A percentile compares a stretch with the other conserved stretches of the same genome.
Conservation (phyloP, 805 yeast species). For the Zygoascus biomembranicola region DNA sequence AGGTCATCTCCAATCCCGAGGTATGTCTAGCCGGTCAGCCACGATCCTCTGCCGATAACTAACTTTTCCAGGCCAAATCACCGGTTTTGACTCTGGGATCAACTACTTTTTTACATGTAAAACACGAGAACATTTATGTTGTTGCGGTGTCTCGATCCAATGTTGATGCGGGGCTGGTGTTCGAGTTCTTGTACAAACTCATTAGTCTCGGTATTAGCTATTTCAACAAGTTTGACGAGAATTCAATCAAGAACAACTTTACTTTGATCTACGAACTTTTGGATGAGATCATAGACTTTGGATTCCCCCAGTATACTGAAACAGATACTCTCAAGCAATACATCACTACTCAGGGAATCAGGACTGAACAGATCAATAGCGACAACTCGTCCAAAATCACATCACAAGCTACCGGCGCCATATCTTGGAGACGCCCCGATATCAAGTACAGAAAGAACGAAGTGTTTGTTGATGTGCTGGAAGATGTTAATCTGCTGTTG, state of each 20-base stretch:
- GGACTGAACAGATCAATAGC: constrained; percentile 6
- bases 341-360: constrained; percentile 28
- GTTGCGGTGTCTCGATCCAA: constrained; percentile 88
- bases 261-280: constrained; percentile 63
- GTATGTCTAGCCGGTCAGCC: constrained; percentile 17
- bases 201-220: constrained; percentile 43
- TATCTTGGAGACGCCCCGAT: constrained; percentile 65
- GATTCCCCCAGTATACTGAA: constrained; percentile 67
- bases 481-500: constrained; percentile 63
- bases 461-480: constrained; percentile 66
- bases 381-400: constrained; percentile 23
- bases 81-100: constrained; percentile 84
- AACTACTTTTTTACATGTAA: constrained; percentile 78
- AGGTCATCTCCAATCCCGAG: constrained; percentile 65
- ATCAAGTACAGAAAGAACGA: constrained; percentile 77
- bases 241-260: constrained; percentile 55
- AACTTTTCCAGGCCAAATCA: constrained; percentile 35
- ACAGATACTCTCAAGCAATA: constrained; percentile 32
- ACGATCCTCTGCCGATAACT: background rate
- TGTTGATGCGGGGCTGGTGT: constrained; percentile 69
- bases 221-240: constrained; percentile 37
- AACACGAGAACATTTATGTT: constrained; percentile 55
- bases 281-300: constrained; percentile 70
- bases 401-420: constrained; percentile 32
- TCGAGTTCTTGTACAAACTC: constrained; percentile 69